These are phyloP conservation scores for Pouteria glomerata DNA, from an alignment of 148 eudicot genomes.

Conservation along the genomic window DNA sequence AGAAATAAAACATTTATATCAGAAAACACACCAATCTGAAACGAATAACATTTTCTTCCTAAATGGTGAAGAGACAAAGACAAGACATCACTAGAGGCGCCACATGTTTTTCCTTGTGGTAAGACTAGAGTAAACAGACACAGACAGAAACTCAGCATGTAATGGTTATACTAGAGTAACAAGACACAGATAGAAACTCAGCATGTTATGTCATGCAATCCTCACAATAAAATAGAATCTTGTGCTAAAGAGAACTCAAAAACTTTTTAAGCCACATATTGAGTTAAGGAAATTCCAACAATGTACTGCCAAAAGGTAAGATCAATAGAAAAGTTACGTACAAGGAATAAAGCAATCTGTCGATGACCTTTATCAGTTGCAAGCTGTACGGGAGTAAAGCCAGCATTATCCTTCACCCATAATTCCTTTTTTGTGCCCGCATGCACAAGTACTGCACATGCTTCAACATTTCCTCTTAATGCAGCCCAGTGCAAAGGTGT, in stretches of 20 bases:
- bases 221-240: background rate
- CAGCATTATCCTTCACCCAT: slow-evolving; percentile 70
- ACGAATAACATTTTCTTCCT: background rate
- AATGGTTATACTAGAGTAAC: background rate
- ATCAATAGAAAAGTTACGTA: slow-evolving; percentile 37
- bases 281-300: background rate
- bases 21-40: slow-evolving; percentile 1
- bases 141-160: background rate
- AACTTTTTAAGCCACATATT: background rate
- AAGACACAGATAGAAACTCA: background rate
- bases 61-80: background rate
- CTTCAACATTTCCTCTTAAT: slow-evolving; percentile 66
- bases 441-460: slow-evolving; percentile 75
- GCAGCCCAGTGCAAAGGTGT: slow-evolving; percentile 96
- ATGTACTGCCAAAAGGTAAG: background rate
- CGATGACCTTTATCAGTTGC: slow-evolving; percentile 93
- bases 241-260: background rate
- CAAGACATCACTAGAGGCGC: background rate
- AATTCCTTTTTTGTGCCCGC: slow-evolving; percentile 79
- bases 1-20: background rate
- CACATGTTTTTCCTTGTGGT: background rate
- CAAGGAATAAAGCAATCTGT: slow-evolving; percentile 70
- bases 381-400: slow-evolving; percentile 68
- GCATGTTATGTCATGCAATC: background rate
- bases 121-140: background rate